Base-by-base conservation (phyloP, 495 filamentous ascomycete species). In the Tuber aestivum region DNA sequence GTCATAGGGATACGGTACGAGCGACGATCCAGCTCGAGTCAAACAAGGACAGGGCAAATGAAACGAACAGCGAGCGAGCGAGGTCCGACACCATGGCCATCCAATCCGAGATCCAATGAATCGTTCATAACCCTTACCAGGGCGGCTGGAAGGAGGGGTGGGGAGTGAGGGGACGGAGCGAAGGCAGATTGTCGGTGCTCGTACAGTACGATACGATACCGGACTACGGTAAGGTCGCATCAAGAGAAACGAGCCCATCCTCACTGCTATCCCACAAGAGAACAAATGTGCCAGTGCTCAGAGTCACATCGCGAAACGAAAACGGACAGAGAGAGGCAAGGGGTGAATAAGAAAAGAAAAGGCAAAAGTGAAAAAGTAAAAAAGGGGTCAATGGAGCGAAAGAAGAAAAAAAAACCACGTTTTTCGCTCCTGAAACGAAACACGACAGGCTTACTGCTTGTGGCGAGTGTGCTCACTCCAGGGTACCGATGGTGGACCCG, bases 361-460 rank as follows among this genome's bases (percentile, higher is more conserved):
- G 27, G 1, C 1, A 78, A 77, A 50, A 23, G 68, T 73, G 74
- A 77, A 77, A 69, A 27, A 71, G 73, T 70, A 50, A 69, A 74
- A 77, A 65, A 77, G 40, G 23, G 32, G 68, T 65, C 44, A 68
- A 68, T 76, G 72, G 70, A 72, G 69, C 69, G 45, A 79, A 79
- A 69, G 35, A 71, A 75, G 50, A 69, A 65, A 69, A 32, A 56
- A 56, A 56, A 56, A 56, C 48, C 48, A 56, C 48, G 48, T 56
- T 56, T 1, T 56, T 56, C 23, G 8, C 10, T 56, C 48, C 48
- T 27, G 48, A 56, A 56, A 56, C 48, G 48, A 56, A 56, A 56
- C 48, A 56, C 48, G 48, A 27, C 48, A 56, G 48, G 48, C 48
- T 56, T 56, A 56, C 48, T 56, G 9, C 27, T 56, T 12, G 23